A percentile compares a stretch with the other conserved stretches of the same genome.
Conservation (phyloP, 2,329 filamentous ascomycete species). For the Magnaporthiopsis rhizophila region DNA sequence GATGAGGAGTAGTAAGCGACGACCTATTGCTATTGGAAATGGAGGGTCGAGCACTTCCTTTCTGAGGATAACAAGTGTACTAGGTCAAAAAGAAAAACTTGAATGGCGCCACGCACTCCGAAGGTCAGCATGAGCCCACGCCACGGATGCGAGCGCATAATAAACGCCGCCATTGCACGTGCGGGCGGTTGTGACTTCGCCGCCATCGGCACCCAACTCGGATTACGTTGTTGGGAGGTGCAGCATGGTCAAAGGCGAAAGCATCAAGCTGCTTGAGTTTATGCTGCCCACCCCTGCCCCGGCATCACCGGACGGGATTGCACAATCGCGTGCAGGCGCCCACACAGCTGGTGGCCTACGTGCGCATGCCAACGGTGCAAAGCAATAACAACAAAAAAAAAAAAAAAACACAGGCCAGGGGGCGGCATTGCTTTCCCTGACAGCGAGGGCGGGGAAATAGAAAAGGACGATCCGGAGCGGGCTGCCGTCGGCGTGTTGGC, state of each 20-base stretch:
- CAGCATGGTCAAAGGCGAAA: not conserved
- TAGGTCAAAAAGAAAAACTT: not conserved
- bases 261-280: not conserved
- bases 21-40: not conserved
- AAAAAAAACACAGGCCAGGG: not conserved
- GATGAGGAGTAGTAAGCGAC: too few relatives aligned
- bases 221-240: not conserved
- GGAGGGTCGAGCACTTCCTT: not conserved
- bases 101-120: not conserved
- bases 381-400: not conserved
- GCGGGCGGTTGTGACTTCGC: not conserved
- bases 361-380: not conserved
- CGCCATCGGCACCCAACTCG: not conserved
- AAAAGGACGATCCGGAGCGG: not conserved
- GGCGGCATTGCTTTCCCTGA: not conserved
- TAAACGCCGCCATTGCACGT: not conserved
- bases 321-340: not conserved
- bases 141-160: not conserved
- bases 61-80: not conserved
- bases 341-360: not conserved
- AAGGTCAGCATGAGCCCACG: not conserved
- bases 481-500: not conserved
- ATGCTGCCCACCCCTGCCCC: not conserved
- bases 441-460: not conserved
- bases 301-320: not conserved